A percentile compares a stretch with the other conserved stretches of the same genome.
Conservation (phyloP, 352 stramenopile species). For the Phytophthora constricta region DNA sequence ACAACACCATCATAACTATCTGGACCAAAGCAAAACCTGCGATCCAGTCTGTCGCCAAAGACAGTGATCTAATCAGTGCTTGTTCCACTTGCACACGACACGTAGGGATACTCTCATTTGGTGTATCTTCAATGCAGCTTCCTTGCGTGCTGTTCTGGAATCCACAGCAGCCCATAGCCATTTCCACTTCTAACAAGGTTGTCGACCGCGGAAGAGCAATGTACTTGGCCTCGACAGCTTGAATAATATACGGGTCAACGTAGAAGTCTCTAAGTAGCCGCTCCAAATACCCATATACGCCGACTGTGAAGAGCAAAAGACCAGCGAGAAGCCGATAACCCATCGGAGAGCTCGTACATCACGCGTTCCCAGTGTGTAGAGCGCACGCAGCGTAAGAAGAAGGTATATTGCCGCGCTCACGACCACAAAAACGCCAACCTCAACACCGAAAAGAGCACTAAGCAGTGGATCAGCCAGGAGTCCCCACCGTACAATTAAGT, state of each 20-base stretch:
- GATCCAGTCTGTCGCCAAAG: slow-evolving; percentile 21
- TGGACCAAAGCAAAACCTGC: slow-evolving; percentile 29
- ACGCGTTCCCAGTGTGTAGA: slow-evolving; percentile 35
- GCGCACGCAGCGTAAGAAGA: slow-evolving; percentile 35
- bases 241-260: slow-evolving; percentile 40
- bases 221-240: slow-evolving; percentile 45
- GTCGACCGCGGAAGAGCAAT: slow-evolving; percentile 23
- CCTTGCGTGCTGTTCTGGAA: slow-evolving; percentile 44
- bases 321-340: slow-evolving; percentile 39
- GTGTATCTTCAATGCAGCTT: slow-evolving; percentile 23
- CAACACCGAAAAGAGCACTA: slow-evolving; percentile 46
- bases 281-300: slow-evolving; percentile 33
- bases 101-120: slow-evolving; percentile 24
- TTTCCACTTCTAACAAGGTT: slow-evolving; percentile 43
- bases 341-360: slow-evolving; percentile 41
- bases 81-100: slow-evolving; percentile 36
- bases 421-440: slow-evolving; percentile 41
- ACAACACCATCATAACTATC: slow-evolving; percentile 27
- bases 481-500: slow-evolving; percentile 51
- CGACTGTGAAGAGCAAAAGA: slow-evolving; percentile 44
- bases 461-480: slow-evolving; percentile 42
- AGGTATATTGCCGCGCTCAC: slow-evolving; percentile 23
- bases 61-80: slow-evolving; percentile 17
- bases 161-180: slow-evolving; percentile 56
- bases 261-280: slow-evolving; percentile 43